Evolutionary conservation across 1,139 yeast species (phyloP), one percentile per base, ranked within the genome.

Genomic region (Geotrichum restrictum): DNA sequence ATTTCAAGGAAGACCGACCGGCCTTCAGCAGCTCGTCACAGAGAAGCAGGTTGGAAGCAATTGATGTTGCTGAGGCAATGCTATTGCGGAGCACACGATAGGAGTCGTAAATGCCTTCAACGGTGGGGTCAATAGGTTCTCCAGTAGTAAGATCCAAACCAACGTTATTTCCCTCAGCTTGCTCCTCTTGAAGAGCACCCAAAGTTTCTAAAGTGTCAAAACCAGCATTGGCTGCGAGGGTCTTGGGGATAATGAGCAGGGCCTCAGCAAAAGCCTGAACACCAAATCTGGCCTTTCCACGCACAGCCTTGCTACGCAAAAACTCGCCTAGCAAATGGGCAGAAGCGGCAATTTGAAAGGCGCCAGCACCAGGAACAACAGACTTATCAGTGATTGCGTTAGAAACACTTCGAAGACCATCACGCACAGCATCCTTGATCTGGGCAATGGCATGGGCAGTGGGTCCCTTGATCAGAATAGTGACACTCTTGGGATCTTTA

Each of bases 1-100:
- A 85, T 69, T 89, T 89, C 73, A 91, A 77, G 22, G 95, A 85
- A 14, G 95, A 86, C 64, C 95, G 82, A 49, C 98, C 98, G 4
- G 98, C 98, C 74, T 93, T 89, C 67, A 94, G 78, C 62, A 94
- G 78, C 72, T 94, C 98, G 71, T 94, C 99, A 74, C 98, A 93
- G 59, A 93, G 77, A 61, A 94, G 77, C 64, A 94, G 75, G 69
- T 94, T 94, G 58, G 94, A 83, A 0, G 98, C 93, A 65, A 94
- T 94, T 53, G 97, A 96, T 3, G 95, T 85, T 41, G 98, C 96
- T 49, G 95, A 83, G 51, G 91, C 83, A 53, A 94, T 75, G 24
- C 96, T 96, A 69, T 94, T 93, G 73, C 98, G 82, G 57, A 93
- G 74, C 42, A 93, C 98, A 61, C 98, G 77, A 75, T 81, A 93